A percentile compares a stretch with the other conserved stretches of the same genome.
Evolutionary conservation across 345 rosid genomes (phyloP).

Genomic region (Dipteronia sinensis): DNA sequence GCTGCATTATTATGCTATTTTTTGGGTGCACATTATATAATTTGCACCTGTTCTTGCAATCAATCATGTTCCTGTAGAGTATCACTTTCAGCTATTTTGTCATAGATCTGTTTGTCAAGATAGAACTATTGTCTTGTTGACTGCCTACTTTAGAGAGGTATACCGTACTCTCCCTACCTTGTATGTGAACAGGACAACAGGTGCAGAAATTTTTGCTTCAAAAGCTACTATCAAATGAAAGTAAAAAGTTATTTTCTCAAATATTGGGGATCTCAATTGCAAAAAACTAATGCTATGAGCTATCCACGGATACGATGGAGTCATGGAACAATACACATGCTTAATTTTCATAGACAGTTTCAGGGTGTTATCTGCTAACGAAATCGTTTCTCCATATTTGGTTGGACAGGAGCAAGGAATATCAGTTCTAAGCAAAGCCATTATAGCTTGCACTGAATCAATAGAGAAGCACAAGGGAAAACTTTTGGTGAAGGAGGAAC

Average conservation of each 20-base stretch:
- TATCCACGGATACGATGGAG: not conserved
- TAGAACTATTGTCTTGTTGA: not conserved
- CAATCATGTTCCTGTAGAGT: not conserved
- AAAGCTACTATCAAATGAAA: not conserved
- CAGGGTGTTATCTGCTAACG: not conserved
- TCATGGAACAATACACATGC: not conserved
- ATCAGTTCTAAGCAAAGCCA: slow-evolving; percentile 72
- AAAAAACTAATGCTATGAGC: not conserved
- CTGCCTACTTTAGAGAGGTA: not conserved
- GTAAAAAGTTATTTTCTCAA: not conserved
- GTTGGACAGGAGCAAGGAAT: slow-evolving; percentile 88
- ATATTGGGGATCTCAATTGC: not conserved
- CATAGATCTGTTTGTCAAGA: not conserved
- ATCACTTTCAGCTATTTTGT: not conserved
- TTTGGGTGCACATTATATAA: not conserved
- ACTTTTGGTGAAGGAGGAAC: slow-evolving; percentile 78
- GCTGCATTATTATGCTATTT: not conserved
- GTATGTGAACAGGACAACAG: not conserved
- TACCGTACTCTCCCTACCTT: not conserved
- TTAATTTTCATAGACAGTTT: slow-evolving; percentile 1
- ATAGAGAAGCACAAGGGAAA: slow-evolving; percentile 89
- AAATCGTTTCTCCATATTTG: slow-evolving; percentile 4
- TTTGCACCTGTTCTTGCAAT: not conserved
- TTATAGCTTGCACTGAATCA: slow-evolving; percentile 72
- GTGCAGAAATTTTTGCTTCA: not conserved